Evolutionary conservation across 2,329 filamentous ascomycete genomes (phyloP).

Genomic region (Nemania bipapillata): DNA sequence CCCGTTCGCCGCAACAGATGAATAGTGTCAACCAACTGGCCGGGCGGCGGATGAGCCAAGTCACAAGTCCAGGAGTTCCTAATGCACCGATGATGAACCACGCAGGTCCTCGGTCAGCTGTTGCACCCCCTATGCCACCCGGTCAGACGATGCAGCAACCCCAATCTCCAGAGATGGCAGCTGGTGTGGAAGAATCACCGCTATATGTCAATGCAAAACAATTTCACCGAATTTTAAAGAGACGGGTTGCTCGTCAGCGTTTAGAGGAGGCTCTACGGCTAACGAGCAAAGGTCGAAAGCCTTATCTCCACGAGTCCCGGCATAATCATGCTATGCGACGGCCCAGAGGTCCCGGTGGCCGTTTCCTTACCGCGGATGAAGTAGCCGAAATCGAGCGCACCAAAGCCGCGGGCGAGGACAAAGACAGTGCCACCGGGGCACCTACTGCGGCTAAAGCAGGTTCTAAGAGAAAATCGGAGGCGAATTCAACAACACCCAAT

Average conservation of each 20-base stretch:
- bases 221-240: slow-evolving; percentile 95
- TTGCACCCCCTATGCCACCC: slow-evolving; percentile 68
- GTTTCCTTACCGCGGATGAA: slow-evolving; percentile 96
- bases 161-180: slow-evolving; percentile 82
- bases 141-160: slow-evolving; percentile 74
- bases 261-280: slow-evolving; percentile 91
- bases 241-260: slow-evolving; percentile 89
- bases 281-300: slow-evolving; percentile 94
- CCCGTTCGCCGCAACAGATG: slow-evolving; percentile 80
- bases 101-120: slow-evolving; percentile 61
- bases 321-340: slow-evolving; percentile 98
- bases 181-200: slow-evolving; percentile 84
- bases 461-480: slow-evolving; percentile 71
- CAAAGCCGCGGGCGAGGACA: slow-evolving; percentile 58
- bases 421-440: slow-evolving; percentile 52
- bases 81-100: slow-evolving; percentile 82
- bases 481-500: slow-evolving; percentile 59
- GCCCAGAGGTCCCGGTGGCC: slow-evolving; percentile 90
- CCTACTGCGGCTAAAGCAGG: slow-evolving; percentile 54
- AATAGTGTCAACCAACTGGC: slow-evolving; percentile 69
- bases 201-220: slow-evolving; percentile 99
- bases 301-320: slow-evolving; percentile 94
- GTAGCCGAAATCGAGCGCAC: slow-evolving; percentile 86
- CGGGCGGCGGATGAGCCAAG: slow-evolving; percentile 78
- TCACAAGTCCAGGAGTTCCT: slow-evolving; percentile 78